Evolutionary conservation across 2,329 filamentous ascomycete species (phyloP).

Genomic region (Talaromyces sp.): DNA sequence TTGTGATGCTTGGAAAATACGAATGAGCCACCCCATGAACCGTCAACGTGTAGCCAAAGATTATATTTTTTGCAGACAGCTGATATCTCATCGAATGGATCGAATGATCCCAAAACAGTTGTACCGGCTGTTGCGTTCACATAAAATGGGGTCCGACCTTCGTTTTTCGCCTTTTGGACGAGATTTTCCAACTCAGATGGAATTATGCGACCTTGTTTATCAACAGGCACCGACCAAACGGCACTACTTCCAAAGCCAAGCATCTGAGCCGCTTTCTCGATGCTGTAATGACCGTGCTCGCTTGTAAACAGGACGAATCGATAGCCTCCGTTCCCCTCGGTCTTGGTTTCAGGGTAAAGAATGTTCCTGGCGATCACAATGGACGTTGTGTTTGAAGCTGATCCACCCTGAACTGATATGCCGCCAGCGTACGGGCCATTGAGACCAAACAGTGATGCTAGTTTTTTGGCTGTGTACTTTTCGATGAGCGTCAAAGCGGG

Average conservation of each 20-base stretch:
- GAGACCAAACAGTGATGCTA: conserved; percentile 76
- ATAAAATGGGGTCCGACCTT: conserved; percentile 80
- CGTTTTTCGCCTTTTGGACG: conserved; percentile 55
- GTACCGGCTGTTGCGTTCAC: conserved; percentile 95
- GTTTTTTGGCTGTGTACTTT: conserved; percentile 67
- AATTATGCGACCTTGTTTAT: conserved; percentile 66
- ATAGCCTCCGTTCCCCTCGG: conserved; percentile 57
- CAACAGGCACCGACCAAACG: conserved; percentile 71
- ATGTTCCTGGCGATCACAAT: conserved; percentile 84
- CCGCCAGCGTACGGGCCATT: conserved; percentile 63
- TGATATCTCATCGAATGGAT: conserved; percentile 67
- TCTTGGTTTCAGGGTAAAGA: conserved; percentile 73
- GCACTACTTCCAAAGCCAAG: conserved; percentile 72
- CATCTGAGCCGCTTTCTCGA: conserved; percentile 91
- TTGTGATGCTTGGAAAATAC: conserved; percentile 65
- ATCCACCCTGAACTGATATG: conserved; percentile 73
- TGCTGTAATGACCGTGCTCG: conserved; percentile 85
- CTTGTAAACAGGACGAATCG: conserved; percentile 83
- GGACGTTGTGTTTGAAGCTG: conserved; percentile 76
- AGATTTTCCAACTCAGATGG: conserved; percentile 58
- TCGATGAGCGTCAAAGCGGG: conserved; percentile 83
- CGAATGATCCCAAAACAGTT: conserved; percentile 85
- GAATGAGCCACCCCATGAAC: conserved; percentile 80
- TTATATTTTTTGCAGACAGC: conserved; percentile 64
- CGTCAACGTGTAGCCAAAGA: conserved; percentile 92